Evolutionary conservation across 2,329 filamentous ascomycete species (phyloP).

Genomic region (Thelonectria olida): DNA sequence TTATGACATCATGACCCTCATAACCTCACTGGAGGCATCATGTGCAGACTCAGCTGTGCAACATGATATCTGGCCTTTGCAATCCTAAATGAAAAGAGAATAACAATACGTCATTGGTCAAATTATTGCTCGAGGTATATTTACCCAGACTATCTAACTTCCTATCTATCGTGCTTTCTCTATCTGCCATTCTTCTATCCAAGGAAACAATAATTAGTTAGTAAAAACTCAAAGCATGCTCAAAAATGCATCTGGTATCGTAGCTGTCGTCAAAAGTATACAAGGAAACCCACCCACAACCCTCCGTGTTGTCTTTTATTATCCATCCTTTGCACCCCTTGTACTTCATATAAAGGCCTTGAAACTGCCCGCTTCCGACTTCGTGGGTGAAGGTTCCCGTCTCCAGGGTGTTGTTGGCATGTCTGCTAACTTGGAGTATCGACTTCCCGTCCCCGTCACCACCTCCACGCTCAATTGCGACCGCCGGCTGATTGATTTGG

Average conservation of each 20-base stretch:
- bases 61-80: no score
- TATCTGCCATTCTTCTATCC: background rate
- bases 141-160: background rate
- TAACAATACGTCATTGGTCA: background rate
- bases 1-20: background rate
- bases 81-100: background rate
- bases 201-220: background rate
- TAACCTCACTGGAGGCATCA: no score
- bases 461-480: conserved; percentile 7
- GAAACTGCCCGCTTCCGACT: conserved; percentile 34
- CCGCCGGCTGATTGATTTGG: conserved; percentile 12
- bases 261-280: conserved; percentile 20
- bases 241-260: conserved; percentile 26
- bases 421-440: conserved; percentile 20
- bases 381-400: conserved; percentile 30
- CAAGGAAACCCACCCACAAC: conserved; percentile 4
- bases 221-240: background rate
- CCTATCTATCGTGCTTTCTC: background rate
- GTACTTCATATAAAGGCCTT: conserved; percentile 38
- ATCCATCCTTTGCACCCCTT: background rate
- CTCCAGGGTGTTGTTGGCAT: conserved; percentile 25
- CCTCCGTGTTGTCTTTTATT: background rate
- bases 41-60: no score
- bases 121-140: background rate
- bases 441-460: conserved; percentile 18